Evolutionary conservation across 148 eudicot genomes (phyloP).

Genomic region (Persicaria tinctoria): DNA sequence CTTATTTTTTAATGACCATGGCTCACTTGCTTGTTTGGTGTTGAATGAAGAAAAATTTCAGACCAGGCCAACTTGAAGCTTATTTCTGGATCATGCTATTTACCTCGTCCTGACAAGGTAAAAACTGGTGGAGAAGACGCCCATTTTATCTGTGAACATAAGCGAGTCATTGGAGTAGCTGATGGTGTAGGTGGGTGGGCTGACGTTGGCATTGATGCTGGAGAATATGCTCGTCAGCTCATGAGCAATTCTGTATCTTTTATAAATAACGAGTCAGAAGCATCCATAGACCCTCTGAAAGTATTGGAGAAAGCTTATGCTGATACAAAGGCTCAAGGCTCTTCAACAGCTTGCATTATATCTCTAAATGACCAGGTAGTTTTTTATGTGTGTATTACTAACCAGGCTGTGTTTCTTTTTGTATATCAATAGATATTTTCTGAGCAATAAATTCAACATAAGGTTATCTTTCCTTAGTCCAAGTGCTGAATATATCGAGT

Average conservation of each 20-base stretch:
- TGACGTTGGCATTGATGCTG: too few species aligned
- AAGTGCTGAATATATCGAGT: neutral
- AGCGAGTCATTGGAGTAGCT: neutral
- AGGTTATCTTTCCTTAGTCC: neutral
- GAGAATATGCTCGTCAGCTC: too few species aligned
- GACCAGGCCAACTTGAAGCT: conserved; percentile 43
- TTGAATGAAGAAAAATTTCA: conserved; percentile 31
- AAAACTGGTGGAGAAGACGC: conserved; percentile 97
- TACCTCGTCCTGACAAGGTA: conserved; percentile 86
- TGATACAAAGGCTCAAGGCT: conserved; percentile 55
- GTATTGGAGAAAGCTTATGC: too few species aligned
- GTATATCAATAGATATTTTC: neutral
- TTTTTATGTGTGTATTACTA: too few species aligned
- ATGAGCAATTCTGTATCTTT: too few species aligned
- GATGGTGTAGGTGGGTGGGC: too few species aligned
- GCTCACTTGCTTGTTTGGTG: conserved; percentile 13
- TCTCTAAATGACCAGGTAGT: conserved; percentile 36
- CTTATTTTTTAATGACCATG: neutral
- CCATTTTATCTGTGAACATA: conserved; percentile 71
- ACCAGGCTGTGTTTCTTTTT: neutral
- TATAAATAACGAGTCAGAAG: too few species aligned
- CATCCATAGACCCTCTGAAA: too few species aligned
- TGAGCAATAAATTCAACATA: neutral
- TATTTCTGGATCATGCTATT: conserved; percentile 66
- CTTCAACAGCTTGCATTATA: conserved; percentile 91